Evolutionary conservation across 176 grass and related monocot species (phyloP).

Genomic region (Carex pumila): DNA sequence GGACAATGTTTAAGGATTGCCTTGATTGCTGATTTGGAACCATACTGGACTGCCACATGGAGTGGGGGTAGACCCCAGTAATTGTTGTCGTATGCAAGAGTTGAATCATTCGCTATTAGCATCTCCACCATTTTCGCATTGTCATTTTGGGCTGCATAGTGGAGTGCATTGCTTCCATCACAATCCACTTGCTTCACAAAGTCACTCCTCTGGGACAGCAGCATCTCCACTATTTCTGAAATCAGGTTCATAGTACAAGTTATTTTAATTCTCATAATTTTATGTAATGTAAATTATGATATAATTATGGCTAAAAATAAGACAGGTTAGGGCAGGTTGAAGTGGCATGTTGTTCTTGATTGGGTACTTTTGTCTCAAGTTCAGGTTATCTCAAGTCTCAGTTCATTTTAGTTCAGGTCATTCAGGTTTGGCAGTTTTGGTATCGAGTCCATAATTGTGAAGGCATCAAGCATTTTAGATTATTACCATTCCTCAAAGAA

Average conservation of each 20-base stretch:
- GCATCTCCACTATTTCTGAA: conserved; percentile 43
- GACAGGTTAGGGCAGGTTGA: background rate
- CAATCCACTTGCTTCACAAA: conserved; percentile 28
- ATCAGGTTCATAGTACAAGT: background rate
- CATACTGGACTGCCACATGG: conserved; percentile 21
- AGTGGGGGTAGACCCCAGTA: background rate
- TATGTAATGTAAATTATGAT: background rate
- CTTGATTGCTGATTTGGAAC: conserved; percentile 21
- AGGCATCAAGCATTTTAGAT: background rate
- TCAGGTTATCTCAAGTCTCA: background rate
- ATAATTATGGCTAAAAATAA: background rate
- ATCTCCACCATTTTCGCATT: conserved; percentile 28
- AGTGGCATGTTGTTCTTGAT: background rate
- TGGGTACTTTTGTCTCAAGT: background rate
- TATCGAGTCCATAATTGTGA: background rate
- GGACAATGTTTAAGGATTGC: conserved; percentile 19
- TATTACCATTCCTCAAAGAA: background rate
- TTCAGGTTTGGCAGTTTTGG: background rate
- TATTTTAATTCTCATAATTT: background rate
- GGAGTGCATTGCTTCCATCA: conserved; percentile 41
- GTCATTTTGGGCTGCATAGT: conserved; percentile 62
- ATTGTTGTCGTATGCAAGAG: conserved; percentile 47
- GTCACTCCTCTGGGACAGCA: conserved; percentile 20
- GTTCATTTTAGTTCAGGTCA: background rate
- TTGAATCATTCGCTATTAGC: conserved; percentile 23